These are phyloP conservation scores for Rubroboletus satanas DNA, from an alignment of 768 basidiomycete genomes.

Conservation along the genomic window DNA sequence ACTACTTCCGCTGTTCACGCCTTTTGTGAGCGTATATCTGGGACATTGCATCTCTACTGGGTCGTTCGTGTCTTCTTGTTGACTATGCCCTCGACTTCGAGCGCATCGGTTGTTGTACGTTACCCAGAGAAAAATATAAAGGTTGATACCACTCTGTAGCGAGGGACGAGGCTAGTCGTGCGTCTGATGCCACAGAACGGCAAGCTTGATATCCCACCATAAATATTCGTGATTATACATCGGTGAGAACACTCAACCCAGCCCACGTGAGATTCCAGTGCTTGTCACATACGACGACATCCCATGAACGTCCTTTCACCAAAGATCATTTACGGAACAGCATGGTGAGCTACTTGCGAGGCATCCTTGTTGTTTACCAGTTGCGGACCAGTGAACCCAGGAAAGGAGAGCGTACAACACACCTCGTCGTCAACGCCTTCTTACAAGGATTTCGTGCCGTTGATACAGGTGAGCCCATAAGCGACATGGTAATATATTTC, in stretches of 20 bases:
- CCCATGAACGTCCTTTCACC: constrained; percentile 34
- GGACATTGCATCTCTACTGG: background rate
- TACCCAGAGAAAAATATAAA: background rate
- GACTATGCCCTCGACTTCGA: background rate
- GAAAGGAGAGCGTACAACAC: constrained; percentile 72
- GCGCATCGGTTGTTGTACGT: background rate
- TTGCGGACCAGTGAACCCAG: constrained; percentile 33
- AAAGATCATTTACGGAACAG: constrained; percentile 59
- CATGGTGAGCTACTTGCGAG: constrained; percentile 41
- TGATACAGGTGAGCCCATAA: constrained; percentile 63
- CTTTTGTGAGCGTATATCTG: background rate
- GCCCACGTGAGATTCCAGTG: constrained; percentile 15
- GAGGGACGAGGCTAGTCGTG: background rate
- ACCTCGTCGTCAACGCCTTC: constrained; percentile 68
- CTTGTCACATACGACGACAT: constrained; percentile 3
- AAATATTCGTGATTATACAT: background rate
- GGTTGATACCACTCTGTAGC: background rate
- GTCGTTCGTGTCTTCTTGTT: background rate
- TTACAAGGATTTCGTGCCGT: constrained; percentile 75
- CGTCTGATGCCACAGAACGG: background rate
- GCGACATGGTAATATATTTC: background rate
- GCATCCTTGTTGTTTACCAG: background rate
- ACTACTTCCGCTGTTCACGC: background rate
- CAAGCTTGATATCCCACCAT: background rate
- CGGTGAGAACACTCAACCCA: background rate